A percentile compares a stretch with the other conserved stretches of the same genome.
These are phyloP conservation scores for Tillandsia leiboldiana DNA, from an alignment of 176 grass and related monocot genomes.

Conservation along the genomic window DNA sequence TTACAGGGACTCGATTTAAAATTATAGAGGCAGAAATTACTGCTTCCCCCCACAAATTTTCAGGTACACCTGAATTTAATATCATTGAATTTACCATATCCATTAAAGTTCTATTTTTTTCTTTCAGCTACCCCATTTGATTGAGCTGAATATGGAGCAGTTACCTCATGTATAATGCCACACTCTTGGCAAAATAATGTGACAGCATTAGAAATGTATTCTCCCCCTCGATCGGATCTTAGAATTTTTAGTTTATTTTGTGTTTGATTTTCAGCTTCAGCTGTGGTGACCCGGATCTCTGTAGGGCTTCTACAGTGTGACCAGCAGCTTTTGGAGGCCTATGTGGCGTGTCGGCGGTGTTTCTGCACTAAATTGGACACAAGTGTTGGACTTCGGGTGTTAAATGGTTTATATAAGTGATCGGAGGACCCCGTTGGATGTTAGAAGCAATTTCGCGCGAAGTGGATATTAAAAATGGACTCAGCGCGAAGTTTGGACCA, in stretches of 20 bases:
- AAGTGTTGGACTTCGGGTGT: too few species aligned
- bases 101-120: background rate
- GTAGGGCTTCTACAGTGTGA: too few species aligned
- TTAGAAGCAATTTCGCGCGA: too few species aligned
- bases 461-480: too few species aligned
- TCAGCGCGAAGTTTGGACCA: too few species aligned
- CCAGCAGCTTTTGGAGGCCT: too few species aligned
- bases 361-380: too few species aligned
- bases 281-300: too few species aligned
- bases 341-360: too few species aligned
- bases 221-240: background rate
- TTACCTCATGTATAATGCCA: background rate
- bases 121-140: background rate
- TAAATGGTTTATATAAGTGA: too few species aligned
- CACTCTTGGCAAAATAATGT: background rate
- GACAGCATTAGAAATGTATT: background rate
- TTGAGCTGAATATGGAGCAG: background rate
- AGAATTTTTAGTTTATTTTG: background rate
- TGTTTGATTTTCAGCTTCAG: background rate
- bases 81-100: slow-evolving; percentile 3
- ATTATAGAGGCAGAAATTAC: background rate
- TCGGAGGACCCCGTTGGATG: too few species aligned
- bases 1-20: background rate
- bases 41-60: background rate
- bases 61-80: background rate